Base-by-base conservation (phyloP, 106 monocot genomes). In the Acorus gramineus region DNA sequence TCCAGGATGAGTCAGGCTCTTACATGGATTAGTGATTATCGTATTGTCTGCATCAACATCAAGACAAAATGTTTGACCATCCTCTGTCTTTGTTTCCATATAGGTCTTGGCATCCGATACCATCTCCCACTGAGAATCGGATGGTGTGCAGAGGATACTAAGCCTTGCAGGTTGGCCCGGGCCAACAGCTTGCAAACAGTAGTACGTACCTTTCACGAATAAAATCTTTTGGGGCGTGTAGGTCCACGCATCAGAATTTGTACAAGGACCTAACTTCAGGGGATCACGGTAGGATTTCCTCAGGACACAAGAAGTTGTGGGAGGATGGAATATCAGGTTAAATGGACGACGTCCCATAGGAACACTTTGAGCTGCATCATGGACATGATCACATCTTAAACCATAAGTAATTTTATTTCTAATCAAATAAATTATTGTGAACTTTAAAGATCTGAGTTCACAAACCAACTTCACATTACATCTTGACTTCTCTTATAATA, bases 171-270 rank as follows among this genome's bases (percentile, higher is more conserved):
- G 70, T 14, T 67, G 54, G 13, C 62, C 74, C 0, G 75, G 49
- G 11, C n/a, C 71, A 6, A 7, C 43, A 42, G 71, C 66, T 67
- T 67, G 80, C 52, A 80, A 51, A 47, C 80, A 76, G 61, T 50
- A 76, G n/a, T 76, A 75, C 4, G 80, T 75, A 3, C 80, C 80
- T 55, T 66, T 67, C 56, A 80, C 64, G 2, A 52, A 12, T 43
- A 80, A 52, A 43, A 71, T 57, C 49, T 71, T 74, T 13, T 80
- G 75, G 6, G 75, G 75, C 4, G 75, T 75, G 66, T 80, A 80
- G 28, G 9, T 46, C 80, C 80, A 80, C 3, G 45, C 3, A 56
- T 80, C 80, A 5, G 75, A 67, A 12, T 47, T 42, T 46, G 46
- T 8, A 51, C 80, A 80, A 3, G 80, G 62, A 2, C 80, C 80